Evolutionary conservation across 1,284 basidiomycete genomes (phyloP).

Genomic region (Ganoderma meredithae): DNA sequence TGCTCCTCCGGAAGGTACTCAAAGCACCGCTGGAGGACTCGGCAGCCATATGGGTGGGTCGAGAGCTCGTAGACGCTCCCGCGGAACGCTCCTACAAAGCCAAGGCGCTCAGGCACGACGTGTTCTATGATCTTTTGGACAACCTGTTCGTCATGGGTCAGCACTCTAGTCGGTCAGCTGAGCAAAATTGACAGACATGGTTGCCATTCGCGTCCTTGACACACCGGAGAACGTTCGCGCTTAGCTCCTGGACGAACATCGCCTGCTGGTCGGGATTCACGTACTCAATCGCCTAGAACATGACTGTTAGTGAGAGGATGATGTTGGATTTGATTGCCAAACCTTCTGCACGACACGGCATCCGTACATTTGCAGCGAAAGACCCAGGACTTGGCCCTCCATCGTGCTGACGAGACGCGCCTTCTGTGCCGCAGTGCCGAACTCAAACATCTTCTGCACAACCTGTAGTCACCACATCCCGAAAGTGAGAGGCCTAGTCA

Average conservation of each 20-base stretch:
- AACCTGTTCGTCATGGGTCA: conserved; percentile 53
- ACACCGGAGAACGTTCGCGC: conserved; percentile 84
- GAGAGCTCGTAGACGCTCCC: conserved; percentile 88
- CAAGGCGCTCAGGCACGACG: conserved; percentile 79
- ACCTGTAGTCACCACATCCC: conserved; percentile 58
- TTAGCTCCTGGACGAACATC: conserved; percentile 81
- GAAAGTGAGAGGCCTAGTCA: conserved; percentile 5
- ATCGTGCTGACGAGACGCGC: conserved; percentile 77
- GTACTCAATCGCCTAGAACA: conserved; percentile 81
- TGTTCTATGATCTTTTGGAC: conserved; percentile 87
- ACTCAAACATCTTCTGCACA: conserved; percentile 95
- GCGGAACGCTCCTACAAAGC: conserved; percentile 81
- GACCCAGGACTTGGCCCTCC: conserved; percentile 79
- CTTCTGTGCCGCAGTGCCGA: conserved; percentile 83
- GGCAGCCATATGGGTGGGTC: conserved; percentile 93
- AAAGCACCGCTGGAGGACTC: conserved; percentile 93
- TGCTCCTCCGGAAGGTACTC: conserved; percentile 82
- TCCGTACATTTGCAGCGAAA: conserved; percentile 96
- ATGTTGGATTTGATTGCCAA: background rate
- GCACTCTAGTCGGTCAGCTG: background rate
- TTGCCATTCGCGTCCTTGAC: conserved; percentile 96
- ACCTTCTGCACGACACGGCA: conserved; percentile 94
- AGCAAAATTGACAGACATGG: conserved; percentile 66
- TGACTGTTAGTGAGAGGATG: conserved; percentile 19
- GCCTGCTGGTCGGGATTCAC: conserved; percentile 82